phyloP scores from a whole-genome alignment of 768 basidiomycete species.

The Hypholoma sublateritium region DNA sequence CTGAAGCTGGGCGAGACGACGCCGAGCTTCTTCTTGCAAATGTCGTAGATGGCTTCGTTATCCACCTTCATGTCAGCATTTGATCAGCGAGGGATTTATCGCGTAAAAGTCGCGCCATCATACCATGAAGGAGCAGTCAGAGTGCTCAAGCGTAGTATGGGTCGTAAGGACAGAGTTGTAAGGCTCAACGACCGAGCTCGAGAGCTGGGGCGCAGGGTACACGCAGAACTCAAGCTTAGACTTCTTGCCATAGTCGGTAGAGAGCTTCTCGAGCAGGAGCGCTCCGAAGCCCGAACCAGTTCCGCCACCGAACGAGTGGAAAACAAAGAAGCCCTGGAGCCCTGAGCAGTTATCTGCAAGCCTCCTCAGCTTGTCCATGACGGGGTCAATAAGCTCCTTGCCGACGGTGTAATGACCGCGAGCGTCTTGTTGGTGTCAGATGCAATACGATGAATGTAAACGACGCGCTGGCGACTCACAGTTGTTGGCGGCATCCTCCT shows the following conservation, averaged over 20 bases:
- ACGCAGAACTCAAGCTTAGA: constrained; percentile 98
- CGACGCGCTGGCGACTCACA: constrained; percentile 50
- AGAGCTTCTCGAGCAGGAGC: constrained; percentile 93
- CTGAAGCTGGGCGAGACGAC: constrained; percentile 85
- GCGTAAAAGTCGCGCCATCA: constrained; percentile 6
- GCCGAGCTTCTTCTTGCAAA: constrained; percentile 94
- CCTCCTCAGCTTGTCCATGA: constrained; percentile 96
- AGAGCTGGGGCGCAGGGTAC: constrained; percentile 92
- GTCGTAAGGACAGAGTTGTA: constrained; percentile 99
- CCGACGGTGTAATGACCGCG: constrained; percentile 99
- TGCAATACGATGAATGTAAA: not conserved
- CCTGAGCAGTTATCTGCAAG: constrained; percentile 98
- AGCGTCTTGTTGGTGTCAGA: constrained; percentile 59
- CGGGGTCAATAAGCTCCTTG: constrained; percentile 95
- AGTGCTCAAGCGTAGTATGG: constrained; percentile 98
- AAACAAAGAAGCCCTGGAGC: constrained; percentile 99
- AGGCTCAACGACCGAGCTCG: constrained; percentile 97
- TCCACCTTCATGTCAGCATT: constrained; percentile 64
- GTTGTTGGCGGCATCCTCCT: constrained; percentile 99
- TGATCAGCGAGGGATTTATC: not conserved
- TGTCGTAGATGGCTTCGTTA: constrained; percentile 99
- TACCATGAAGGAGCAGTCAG: constrained; percentile 99
- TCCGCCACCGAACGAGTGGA: constrained; percentile 99
- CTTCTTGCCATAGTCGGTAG: constrained; percentile 99
- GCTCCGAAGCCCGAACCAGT: constrained; percentile 99